Evolutionary conservation across 306 rosid species (phyloP).

Genomic region (Delonix regia): DNA sequence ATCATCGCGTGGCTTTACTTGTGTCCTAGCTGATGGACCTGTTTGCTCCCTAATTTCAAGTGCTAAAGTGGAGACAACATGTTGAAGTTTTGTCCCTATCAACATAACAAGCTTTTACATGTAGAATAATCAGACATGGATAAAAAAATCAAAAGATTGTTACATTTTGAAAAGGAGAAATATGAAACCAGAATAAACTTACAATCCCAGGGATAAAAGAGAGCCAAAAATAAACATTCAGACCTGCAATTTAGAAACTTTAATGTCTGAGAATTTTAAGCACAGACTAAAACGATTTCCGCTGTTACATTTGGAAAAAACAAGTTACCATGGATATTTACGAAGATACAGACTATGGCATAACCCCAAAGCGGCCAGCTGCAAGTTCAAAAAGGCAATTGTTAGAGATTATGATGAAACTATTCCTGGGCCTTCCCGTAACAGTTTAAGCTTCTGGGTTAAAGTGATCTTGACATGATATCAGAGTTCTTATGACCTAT

Average conservation of each 20-base stretch:
- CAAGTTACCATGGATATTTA: conserved; percentile 80
- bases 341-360: conserved; percentile 83
- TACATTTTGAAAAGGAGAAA: conserved; percentile 30
- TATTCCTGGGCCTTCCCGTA: background rate
- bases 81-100: conserved; percentile 97
- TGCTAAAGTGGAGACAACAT: conserved; percentile 91
- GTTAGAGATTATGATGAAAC: background rate
- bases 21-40: conserved; percentile 63
- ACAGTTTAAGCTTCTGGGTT: no score
- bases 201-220: conserved; percentile 95
- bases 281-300: conserved; percentile 8
- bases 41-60: conserved; percentile 68
- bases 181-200: conserved; percentile 43
- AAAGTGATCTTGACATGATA: no score
- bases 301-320: conserved; percentile 2
- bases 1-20: conserved; percentile 86
- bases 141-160: background rate
- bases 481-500: no score
- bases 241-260: conserved; percentile 59
- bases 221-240: conserved; percentile 93
- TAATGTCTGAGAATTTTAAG: conserved; percentile 30
- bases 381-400: conserved; percentile 41
- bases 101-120: conserved; percentile 82
- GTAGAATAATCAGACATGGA: conserved; percentile 38
- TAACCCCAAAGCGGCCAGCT: conserved; percentile 96